A percentile compares a stretch with the other conserved stretches of the same genome.
Evolutionary conservation across 495 filamentous ascomycete species (phyloP).

Genomic region (Gamarada debralockiae): DNA sequence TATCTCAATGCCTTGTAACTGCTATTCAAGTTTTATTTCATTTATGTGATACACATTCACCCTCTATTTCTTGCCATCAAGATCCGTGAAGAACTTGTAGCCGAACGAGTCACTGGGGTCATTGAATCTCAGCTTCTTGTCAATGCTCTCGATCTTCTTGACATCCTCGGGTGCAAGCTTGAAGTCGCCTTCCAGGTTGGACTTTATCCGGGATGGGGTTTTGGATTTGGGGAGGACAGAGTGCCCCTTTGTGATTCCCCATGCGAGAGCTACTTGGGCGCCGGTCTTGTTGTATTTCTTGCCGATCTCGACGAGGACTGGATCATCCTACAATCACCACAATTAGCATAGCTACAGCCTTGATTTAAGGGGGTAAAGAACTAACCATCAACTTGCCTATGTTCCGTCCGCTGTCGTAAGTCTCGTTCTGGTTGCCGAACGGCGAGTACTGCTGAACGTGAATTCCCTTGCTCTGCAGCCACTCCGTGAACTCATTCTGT

Average conservation of each 20-base stretch:
- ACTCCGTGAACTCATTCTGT: constrained; percentile 55
- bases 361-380: background rate
- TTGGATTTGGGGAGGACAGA: constrained; percentile 64
- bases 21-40: no score
- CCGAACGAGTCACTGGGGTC: constrained; percentile 52
- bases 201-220: constrained; percentile 47
- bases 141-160: constrained; percentile 45
- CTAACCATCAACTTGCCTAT: constrained; percentile 47
- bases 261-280: constrained; percentile 58
- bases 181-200: constrained; percentile 58
- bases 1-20: no score
- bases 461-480: constrained; percentile 50
- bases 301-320: constrained; percentile 54
- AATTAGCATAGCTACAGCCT: constrained; percentile 7
- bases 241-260: constrained; percentile 62
- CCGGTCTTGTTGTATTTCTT: constrained; percentile 59
- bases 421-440: constrained; percentile 59
- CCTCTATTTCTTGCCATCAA: constrained; percentile 52
- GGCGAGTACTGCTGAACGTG: constrained; percentile 64
- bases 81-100: constrained; percentile 50
- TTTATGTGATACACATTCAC: background rate
- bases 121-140: constrained; percentile 58
- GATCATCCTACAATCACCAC: constrained; percentile 41
- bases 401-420: constrained; percentile 47
- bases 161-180: constrained; percentile 50